Evolutionary conservation across 1,284 basidiomycete species (phyloP).

Genomic region (Puccinia horiana): DNA sequence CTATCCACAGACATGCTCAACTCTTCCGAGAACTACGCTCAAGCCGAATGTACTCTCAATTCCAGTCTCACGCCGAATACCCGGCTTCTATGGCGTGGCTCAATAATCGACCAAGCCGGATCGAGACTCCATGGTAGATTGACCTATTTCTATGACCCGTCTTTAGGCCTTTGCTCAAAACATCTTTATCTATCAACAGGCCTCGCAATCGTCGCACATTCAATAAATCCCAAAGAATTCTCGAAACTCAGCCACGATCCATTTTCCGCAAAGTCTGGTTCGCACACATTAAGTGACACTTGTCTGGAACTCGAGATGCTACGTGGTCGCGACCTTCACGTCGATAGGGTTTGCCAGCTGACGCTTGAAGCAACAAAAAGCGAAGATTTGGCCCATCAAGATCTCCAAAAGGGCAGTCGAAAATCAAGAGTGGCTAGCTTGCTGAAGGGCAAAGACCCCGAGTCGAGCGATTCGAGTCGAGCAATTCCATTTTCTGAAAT

Average conservation of each 20-base stretch:
- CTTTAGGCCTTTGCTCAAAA: not conserved
- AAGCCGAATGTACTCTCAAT: not conserved
- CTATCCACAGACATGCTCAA: not conserved
- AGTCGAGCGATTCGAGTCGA: not conserved
- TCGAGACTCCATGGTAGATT: conserved; percentile 31
- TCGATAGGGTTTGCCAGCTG: conserved; percentile 3
- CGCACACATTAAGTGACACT: conserved; percentile 17
- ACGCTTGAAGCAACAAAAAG: not conserved
- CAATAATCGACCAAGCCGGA: conserved; percentile 35
- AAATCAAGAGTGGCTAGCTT: conserved; percentile 36
- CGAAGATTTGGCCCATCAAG: not conserved
- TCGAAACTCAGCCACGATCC: conserved; percentile 31
- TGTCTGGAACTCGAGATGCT: conserved; percentile 49
- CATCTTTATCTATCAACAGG: not conserved
- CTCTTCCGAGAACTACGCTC: not conserved
- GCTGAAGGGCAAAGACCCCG: conserved; percentile 43
- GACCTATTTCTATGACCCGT: not conserved
- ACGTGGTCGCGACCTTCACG: conserved; percentile 42
- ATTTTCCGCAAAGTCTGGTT: conserved; percentile 21
- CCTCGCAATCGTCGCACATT: conserved; percentile 46
- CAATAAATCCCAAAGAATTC: conserved; percentile 16
- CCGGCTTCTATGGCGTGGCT: conserved; percentile 44
- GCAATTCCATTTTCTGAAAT: conserved; percentile 38
- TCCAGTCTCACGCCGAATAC: not conserved
- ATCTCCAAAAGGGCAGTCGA: conserved; percentile 8